A percentile compares a stretch with the other conserved stretches of the same genome.
Conservation (phyloP, 192 early-diverging fungal genomes). For the Diversispora epigaea region DNA sequence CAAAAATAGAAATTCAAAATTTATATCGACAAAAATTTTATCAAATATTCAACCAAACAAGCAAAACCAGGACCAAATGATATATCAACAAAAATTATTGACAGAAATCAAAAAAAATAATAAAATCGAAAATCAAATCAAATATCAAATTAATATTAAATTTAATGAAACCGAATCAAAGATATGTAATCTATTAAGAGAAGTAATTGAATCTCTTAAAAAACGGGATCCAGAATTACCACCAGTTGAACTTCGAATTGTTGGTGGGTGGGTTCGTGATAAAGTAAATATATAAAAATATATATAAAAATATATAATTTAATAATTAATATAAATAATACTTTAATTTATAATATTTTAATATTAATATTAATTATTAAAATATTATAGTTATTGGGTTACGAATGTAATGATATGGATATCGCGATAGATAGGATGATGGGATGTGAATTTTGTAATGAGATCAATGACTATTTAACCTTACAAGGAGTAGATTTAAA, state of each 20-base stretch:
- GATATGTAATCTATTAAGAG: constrained; percentile 49
- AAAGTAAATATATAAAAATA: constrained; percentile 55
- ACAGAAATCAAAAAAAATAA: no score
- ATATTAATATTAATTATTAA: neutral
- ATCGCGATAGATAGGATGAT: constrained; percentile 91
- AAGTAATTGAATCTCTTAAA: constrained; percentile 59
- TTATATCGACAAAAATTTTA: no score
- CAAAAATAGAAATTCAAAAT: no score
- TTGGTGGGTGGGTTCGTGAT: constrained; percentile 99
- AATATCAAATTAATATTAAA: no score
- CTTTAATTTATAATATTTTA: neutral
- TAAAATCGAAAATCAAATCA: no score
- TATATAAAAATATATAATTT: neutral
- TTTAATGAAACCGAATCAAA: neutral
- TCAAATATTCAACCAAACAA: no score
- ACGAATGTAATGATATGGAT: constrained; percentile 87
- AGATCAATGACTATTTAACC: constrained; percentile 67
- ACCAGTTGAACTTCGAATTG: constrained; percentile 75
- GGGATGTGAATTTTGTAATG: constrained; percentile 85
- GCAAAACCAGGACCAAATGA: no score
- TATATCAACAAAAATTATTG: no score
- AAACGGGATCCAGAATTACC: constrained; percentile 47
- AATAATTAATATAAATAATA: no score
- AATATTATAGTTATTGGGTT: constrained; percentile 70
- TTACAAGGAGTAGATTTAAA: constrained; percentile 39